phyloP scores from a whole-genome alignment of 495 filamentous ascomycete genomes.

The Friedmanniomyces endolithicus region DNA sequence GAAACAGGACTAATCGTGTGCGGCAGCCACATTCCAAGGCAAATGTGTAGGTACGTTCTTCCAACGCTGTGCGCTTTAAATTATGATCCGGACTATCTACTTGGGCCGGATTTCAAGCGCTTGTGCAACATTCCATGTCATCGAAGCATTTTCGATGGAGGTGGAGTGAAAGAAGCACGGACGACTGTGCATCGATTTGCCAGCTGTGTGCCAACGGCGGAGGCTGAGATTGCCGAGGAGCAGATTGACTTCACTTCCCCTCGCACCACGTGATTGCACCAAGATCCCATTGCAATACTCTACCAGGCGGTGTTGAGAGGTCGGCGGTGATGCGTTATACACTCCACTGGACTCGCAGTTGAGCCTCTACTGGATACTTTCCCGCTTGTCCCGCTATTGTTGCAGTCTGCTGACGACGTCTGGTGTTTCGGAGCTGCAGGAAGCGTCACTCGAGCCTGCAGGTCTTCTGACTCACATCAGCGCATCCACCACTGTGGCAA shows the following conservation, averaged over 20 bases:
- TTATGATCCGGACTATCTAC: too few relatives aligned
- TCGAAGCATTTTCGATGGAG: neutral
- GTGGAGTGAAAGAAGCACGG: neutral
- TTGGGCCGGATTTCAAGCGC: neutral
- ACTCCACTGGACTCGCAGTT: neutral
- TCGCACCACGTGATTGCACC: neutral
- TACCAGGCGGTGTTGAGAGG: too few relatives aligned
- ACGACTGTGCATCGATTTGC: neutral
- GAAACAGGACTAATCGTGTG: too few relatives aligned
- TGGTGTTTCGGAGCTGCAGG: slow-evolving; percentile 14
- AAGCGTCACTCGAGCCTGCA: slow-evolving; percentile 3
- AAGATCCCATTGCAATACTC: neutral
- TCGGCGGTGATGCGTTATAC: too few relatives aligned
- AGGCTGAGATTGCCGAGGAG: neutral
- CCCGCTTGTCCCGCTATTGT: neutral
- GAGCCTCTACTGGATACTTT: neutral
- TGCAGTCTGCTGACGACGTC: slow-evolving; percentile 12
- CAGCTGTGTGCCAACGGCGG: slow-evolving; percentile 2
- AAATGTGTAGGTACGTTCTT: too few relatives aligned
- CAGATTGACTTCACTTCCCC: neutral
- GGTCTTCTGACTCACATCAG: slow-evolving; percentile 13
- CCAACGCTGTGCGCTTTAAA: too few relatives aligned
- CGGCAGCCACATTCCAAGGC: too few relatives aligned
- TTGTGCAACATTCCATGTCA: neutral
- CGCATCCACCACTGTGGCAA: neutral